phyloP scores from a whole-genome alignment of 345 rosid species.

The Heritiera fomes region DNA sequence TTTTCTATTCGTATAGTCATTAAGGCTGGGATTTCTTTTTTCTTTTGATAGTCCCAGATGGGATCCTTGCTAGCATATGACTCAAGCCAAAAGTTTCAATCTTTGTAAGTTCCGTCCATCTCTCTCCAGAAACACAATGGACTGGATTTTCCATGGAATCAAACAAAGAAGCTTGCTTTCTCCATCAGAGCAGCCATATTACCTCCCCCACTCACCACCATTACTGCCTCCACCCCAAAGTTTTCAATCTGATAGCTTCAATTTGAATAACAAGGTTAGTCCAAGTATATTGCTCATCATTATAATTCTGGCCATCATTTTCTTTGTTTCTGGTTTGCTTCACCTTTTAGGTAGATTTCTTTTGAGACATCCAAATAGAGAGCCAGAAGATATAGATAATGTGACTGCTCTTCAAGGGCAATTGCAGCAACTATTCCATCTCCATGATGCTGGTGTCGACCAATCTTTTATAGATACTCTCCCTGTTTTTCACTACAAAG shows the following conservation, averaged over 20 bases:
- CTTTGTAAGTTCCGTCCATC: constrained; percentile 26
- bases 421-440: constrained; percentile 88
- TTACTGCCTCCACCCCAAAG: constrained; percentile 22
- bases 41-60: constrained; percentile 18
- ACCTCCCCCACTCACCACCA: constrained; percentile 32
- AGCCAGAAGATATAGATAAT: constrained; percentile 56
- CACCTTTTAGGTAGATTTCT: constrained; percentile 82
- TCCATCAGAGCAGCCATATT: constrained; percentile 33
- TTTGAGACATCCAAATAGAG: constrained; percentile 57
- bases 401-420: constrained; percentile 93
- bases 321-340: constrained; percentile 85
- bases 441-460: constrained; percentile 94
- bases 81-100: constrained; percentile 28
- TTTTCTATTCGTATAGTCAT: constrained; percentile 6
- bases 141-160: constrained; percentile 37
- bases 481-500: constrained; percentile 78
- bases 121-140: constrained; percentile 29
- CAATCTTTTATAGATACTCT: constrained; percentile 93
- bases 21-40: constrained; percentile 7
- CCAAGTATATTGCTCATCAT: constrained; percentile 76
- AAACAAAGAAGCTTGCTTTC: constrained; percentile 32
- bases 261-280: constrained; percentile 63
- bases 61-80: constrained; percentile 18
- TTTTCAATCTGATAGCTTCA: constrained; percentile 40
- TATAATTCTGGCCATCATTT: constrained; percentile 78